A percentile compares a stretch with the other conserved stretches of the same genome.
These are phyloP conservation scores for Anthracocystis setariae DNA, from an alignment of 1,284 basidiomycete genomes.

Conservation along the genomic window DNA sequence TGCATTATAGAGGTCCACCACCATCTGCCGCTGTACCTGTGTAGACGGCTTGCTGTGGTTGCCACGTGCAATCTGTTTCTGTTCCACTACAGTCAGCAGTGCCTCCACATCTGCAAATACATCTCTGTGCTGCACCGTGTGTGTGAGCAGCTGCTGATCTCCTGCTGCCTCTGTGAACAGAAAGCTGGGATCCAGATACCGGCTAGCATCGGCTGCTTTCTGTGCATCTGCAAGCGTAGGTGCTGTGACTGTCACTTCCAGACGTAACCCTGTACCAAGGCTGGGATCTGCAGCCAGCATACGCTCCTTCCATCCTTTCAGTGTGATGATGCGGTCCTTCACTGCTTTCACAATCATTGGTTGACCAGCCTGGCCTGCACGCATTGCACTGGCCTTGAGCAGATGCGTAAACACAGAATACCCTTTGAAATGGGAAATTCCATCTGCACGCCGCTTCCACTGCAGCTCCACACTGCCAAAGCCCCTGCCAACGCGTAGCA, in stretches of 20 bases:
- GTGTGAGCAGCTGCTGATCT: conserved; percentile 9
- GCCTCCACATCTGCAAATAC: not conserved
- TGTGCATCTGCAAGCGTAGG: not conserved
- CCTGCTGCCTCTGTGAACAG: not conserved
- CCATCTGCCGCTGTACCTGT: not conserved
- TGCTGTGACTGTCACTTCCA: conserved; percentile 6
- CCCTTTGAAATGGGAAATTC: too few relatives aligned
- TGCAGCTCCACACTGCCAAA: too few relatives aligned
- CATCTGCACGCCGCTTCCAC: too few relatives aligned
- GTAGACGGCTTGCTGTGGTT: conserved; percentile 2
- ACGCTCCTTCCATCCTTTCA: conserved; percentile 2
- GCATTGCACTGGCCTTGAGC: conserved; percentile 1
- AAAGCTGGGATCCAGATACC: not conserved
- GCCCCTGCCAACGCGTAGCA: too few relatives aligned
- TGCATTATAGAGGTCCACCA: too few relatives aligned
- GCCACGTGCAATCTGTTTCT: conserved; percentile 6
- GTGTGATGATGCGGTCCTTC: conserved; percentile 1
- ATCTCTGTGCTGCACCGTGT: not conserved
- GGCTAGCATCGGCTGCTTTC: conserved; percentile 2
- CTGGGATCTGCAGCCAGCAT: not conserved
- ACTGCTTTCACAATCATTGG: not conserved
- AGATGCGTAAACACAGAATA: not conserved
- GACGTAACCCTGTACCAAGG: not conserved
- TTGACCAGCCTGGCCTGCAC: conserved; percentile 2
- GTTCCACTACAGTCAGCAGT: not conserved